Evolutionary conservation across 148 eudicot species (phyloP).

Genomic region (Cornus controversa): DNA sequence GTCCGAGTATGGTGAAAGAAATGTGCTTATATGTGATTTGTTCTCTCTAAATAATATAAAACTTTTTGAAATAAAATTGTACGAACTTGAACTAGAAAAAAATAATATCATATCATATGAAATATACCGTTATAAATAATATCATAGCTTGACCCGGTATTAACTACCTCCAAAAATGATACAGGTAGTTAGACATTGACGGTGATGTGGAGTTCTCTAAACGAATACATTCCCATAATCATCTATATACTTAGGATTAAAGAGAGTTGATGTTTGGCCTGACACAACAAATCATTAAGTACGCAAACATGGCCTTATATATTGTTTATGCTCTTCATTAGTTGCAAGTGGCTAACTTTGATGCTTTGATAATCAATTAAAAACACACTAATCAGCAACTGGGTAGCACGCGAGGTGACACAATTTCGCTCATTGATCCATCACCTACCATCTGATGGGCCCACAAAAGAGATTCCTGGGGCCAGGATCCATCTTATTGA

Average conservation of each 20-base stretch:
- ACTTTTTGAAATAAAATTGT: too few species aligned
- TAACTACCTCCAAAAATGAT: slow-evolving; percentile 4
- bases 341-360: neutral
- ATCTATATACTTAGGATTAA: too few species aligned
- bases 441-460: neutral
- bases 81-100: too few species aligned
- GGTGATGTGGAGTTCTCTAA: neutral
- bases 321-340: neutral
- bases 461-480: neutral
- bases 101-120: too few species aligned
- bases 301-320: neutral
- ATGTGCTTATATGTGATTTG: too few species aligned
- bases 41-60: too few species aligned
- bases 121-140: too few species aligned
- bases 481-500: neutral
- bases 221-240: neutral
- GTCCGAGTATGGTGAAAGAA: too few species aligned
- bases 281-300: neutral
- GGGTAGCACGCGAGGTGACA: neutral
- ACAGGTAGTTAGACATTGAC: neutral
- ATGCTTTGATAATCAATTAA: neutral
- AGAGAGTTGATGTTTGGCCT: neutral
- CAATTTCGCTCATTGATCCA: neutral
- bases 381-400: neutral
- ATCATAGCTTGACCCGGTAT: too few species aligned